Base-by-base conservation (phyloP, 768 basidiomycete species). In the Peribolospora baueri region DNA sequence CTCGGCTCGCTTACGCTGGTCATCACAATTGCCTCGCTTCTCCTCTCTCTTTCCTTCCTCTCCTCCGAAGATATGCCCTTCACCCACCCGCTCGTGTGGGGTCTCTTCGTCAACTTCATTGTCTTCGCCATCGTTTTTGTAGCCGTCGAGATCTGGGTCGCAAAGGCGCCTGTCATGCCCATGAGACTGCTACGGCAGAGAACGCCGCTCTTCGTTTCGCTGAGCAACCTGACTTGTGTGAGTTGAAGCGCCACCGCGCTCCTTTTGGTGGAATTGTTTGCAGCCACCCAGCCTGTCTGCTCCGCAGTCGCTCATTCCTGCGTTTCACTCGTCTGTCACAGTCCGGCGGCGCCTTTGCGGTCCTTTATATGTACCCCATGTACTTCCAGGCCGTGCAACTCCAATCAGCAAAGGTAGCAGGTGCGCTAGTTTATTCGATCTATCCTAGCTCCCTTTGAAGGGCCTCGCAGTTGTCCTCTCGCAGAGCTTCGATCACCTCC, bases 121-220 rank as follows among this genome's bases (percentile, higher is more conserved):
- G 57, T 80, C 25, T 79, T 72, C 52, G 71, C 72, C 7, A 59
- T 70, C 5, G 61, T 71, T 3, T 97, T 98, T 66, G 64, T 90
- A 40, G 64, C 76, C 49, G 83, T 84, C 37, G 91, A 98, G 68
- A 77, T 78, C 55, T 72, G 74, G 60, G 78, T 76, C 71, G 78
- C 84, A 3, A 73, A 75, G 3, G 83, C 81, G 65, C 93, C 93
- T 11, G 81, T 95, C 52, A 81, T 98, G 79, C 91, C 91, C 50
- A 68, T 93, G 59, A 75, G 76, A 53, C 69, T 90, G 55, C 74
- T 90, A 25, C 25, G 25, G 25, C 25, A 25, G 25, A 25, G 25
- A 25, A 25, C 25, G 25, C 25, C 25, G 25, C 25, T 25, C 25
- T 25, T 25, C 25, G 25, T 25, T 25, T 25, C 25, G 25, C 25